These are phyloP conservation scores for Pseudoneurospora amorphoporcata DNA, from an alignment of 495 filamentous ascomycete species.

Conservation along the genomic window DNA sequence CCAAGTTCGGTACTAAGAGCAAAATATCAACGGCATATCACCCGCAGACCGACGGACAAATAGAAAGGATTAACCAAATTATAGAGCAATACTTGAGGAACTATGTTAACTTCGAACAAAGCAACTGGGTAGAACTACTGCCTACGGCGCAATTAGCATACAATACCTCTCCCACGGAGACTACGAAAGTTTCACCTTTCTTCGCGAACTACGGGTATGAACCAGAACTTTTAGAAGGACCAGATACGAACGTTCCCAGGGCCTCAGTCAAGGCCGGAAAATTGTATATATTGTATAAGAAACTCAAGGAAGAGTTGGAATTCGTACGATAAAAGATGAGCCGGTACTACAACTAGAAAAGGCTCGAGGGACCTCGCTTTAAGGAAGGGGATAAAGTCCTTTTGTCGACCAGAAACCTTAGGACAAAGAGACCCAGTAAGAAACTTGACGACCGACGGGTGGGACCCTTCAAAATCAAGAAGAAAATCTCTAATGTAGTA, in stretches of 20 bases:
- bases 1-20: too few species aligned
- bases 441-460: neutral
- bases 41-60: too few species aligned
- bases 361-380: conserved; percentile 1
- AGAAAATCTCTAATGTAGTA: neutral
- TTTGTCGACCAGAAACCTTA: neutral
- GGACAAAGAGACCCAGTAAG: neutral
- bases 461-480: neutral
- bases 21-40: too few species aligned
- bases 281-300: neutral
- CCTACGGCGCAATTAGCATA: too few species aligned
- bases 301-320: neutral
- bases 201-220: neutral
- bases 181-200: neutral
- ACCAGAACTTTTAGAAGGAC: neutral
- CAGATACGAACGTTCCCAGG: neutral
- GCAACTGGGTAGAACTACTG: too few species aligned
- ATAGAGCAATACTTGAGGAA: too few species aligned
- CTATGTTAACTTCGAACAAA: too few species aligned
- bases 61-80: too few species aligned
- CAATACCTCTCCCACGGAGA: too few species aligned
- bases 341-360: neutral
- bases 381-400: neutral
- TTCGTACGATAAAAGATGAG: neutral
- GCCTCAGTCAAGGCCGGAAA: neutral